These are phyloP conservation scores for Eudorina sp. DNA, from an alignment of 139 green algal genomes.

Conservation along the genomic window DNA sequence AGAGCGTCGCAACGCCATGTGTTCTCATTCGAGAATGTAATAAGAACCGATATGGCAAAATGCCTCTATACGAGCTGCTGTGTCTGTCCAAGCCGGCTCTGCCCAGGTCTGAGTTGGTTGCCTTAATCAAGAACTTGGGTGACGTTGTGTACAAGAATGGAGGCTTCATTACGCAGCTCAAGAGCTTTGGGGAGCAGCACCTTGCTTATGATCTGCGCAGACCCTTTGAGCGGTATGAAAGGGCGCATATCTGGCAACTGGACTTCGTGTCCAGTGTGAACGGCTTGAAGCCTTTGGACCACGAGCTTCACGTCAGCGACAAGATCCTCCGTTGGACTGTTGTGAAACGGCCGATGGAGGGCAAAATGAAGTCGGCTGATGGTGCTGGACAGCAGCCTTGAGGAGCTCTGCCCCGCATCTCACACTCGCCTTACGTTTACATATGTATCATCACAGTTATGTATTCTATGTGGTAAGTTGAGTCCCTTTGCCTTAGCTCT, in stretches of 20 bases:
- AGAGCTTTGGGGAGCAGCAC: slow-evolving; percentile 75
- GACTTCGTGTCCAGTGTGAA: slow-evolving; percentile 72
- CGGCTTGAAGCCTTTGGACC: slow-evolving; percentile 69
- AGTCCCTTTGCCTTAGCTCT: too few species aligned
- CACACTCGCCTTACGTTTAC: too few species aligned
- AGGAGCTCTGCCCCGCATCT: too few species aligned
- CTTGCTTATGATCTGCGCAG: slow-evolving; percentile 83
- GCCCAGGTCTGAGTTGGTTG: slow-evolving; percentile 43
- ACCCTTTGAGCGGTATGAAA: slow-evolving; percentile 67
- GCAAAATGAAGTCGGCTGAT: not conserved
- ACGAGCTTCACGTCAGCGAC: slow-evolving; percentile 77
- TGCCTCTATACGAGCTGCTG: slow-evolving; percentile 91
- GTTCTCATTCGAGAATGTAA: too few species aligned
- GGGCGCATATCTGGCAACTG: slow-evolving; percentile 88
- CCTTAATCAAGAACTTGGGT: slow-evolving; percentile 70
- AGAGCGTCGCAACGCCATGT: too few species aligned
- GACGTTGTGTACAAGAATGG: slow-evolving; percentile 68
- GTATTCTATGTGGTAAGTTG: too few species aligned
- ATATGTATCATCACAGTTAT: too few species aligned
- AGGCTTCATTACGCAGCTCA: slow-evolving; percentile 83
- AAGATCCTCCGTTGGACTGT: slow-evolving; percentile 80
- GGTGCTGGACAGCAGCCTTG: too few species aligned
- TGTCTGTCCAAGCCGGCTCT: slow-evolving; percentile 73
- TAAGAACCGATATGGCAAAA: slow-evolving; percentile 57
- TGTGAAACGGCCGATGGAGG: slow-evolving; percentile 63